Base-by-base conservation (phyloP, 2,329 filamentous ascomycete species). In the Periconia sp. region DNA sequence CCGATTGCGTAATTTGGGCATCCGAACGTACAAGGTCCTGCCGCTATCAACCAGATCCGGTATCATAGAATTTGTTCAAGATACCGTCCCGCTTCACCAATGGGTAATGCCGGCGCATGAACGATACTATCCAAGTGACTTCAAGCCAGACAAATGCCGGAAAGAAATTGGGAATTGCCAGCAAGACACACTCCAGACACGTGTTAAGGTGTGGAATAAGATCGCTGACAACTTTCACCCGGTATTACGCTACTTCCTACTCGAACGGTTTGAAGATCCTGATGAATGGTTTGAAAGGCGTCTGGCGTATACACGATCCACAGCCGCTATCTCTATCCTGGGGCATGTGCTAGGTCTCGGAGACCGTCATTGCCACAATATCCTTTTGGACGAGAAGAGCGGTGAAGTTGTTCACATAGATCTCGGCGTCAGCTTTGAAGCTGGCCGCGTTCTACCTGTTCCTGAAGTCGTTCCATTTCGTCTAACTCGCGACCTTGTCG, bases 331-430 rank as follows among this genome's bases (percentile, higher is more conserved):
- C 46, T 96, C 91, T 0, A 96, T 99, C 60, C 83, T 99, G 0
- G 94, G 94, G 1, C 89, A 96, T 66, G 85, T 97, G 0, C 82
- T 99, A 1, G 94, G 95, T 2, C 81, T 99, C 1, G 94, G 94
- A 8, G 94, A 99, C 70, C 82, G 94, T 2, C 94, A 99, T 70
- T 92, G 91, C 1, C 92, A 99, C 74, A 99, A 99, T 65, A 99
- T 99, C 54, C 79, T 99, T 11, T 81, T 99, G 1, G 94, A 99
- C 66, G 83, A 87, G 48, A 86, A 87, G 61, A 95, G 86, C 1
- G 94, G 94, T 9, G 94, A 99, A 70, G 91, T 92, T 0, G 89
- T 99, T 2, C 94, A 99, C 68, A 99, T 99, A 56, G 94, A 99
- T 66, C 79, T 99, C 1, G 94, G 95, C 32, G 90, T 99, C 3